Percentiles rank a stretch among this genome's conserved stretches.
phyloP scores from a whole-genome alignment of 2,329 filamentous ascomycete species.

The Spiromastix sp. region DNA sequence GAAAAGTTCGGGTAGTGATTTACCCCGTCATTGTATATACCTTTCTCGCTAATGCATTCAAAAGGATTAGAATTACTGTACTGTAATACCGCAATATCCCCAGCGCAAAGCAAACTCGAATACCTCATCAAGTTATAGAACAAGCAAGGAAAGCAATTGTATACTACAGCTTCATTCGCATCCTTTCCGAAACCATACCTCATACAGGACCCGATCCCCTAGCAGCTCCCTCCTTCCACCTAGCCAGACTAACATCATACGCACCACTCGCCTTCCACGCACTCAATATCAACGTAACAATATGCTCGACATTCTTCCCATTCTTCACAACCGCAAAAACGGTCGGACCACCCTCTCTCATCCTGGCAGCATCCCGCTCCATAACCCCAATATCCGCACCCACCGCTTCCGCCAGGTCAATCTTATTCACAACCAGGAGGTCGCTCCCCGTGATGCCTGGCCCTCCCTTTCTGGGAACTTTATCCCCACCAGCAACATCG shows the following conservation, averaged over 20 bases:
- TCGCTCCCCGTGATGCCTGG: conserved; percentile 97
- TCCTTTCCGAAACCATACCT: too few relatives aligned
- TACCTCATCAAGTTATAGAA: too few relatives aligned
- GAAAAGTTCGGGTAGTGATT: too few relatives aligned
- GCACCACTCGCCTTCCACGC: conserved; percentile 90
- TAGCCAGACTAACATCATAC: conserved; percentile 32
- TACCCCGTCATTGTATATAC: too few relatives aligned
- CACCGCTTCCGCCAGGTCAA: conserved; percentile 79
- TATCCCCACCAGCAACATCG: conserved; percentile 91
- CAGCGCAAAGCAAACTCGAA: too few relatives aligned
- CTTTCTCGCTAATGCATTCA: too few relatives aligned
- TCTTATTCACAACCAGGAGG: conserved; percentile 91
- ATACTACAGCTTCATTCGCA: too few relatives aligned
- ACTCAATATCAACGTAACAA: conserved; percentile 77
- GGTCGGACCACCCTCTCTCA: conserved; percentile 89
- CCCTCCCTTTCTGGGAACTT: conserved; percentile 90
- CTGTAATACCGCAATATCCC: too few relatives aligned
- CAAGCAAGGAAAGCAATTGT: too few relatives aligned
- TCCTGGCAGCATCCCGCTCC: conserved; percentile 89
- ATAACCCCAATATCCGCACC: conserved; percentile 87
- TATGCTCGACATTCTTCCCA: conserved; percentile 71
- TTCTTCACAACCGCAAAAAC: conserved; percentile 98
- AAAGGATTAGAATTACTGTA: too few relatives aligned
- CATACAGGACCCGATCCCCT: conserved; percentile 26
- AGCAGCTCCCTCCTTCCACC: conserved; percentile 33